phyloP scores from a whole-genome alignment of 73 alveolate species.

The Paramecium sexaurelia region DNA sequence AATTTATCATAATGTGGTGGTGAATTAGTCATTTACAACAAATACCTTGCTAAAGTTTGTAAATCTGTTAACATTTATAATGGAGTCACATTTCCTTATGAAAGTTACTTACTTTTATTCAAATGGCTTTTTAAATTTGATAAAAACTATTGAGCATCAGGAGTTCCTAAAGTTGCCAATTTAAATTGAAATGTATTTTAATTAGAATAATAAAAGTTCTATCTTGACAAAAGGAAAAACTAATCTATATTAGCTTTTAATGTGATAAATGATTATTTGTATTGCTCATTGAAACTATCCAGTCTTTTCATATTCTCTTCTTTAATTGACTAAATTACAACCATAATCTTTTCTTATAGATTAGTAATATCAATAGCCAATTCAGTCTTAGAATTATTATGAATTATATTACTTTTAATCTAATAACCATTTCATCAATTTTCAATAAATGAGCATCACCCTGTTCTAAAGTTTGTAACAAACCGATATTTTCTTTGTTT shows the following conservation, averaged over 20 bases:
- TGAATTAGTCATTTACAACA: constrained; percentile 41
- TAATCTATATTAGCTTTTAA: constrained; percentile 34
- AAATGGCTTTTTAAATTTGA: constrained; percentile 9
- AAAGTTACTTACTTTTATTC: background rate
- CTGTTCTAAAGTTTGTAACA: constrained; percentile 1
- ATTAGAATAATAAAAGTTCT: constrained; percentile 47
- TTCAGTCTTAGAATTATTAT: constrained; percentile 18
- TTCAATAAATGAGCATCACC: constrained; percentile 2
- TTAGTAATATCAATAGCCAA: constrained; percentile 37
- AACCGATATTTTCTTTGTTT: constrained; percentile 38
- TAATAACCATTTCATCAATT: constrained; percentile 25
- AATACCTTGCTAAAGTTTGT: constrained; percentile 21
- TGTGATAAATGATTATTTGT: constrained; percentile 13
- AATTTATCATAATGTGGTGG: constrained; percentile 53
- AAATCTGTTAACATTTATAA: constrained; percentile 48
- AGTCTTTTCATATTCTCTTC: constrained; percentile 55
- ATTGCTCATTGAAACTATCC: constrained; percentile 5
- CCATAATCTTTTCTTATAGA: constrained; percentile 36
- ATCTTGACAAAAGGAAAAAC: constrained; percentile 33
- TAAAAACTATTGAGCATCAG: constrained; percentile 20
- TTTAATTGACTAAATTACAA: constrained; percentile 1
- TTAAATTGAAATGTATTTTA: constrained; percentile 30
- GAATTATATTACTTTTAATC: background rate
- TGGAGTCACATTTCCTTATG: constrained; percentile 52
- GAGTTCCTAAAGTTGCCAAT: background rate